Evolutionary conservation across 2,329 filamentous ascomycete species (phyloP).

Genomic region (Penicillium thymicola): DNA sequence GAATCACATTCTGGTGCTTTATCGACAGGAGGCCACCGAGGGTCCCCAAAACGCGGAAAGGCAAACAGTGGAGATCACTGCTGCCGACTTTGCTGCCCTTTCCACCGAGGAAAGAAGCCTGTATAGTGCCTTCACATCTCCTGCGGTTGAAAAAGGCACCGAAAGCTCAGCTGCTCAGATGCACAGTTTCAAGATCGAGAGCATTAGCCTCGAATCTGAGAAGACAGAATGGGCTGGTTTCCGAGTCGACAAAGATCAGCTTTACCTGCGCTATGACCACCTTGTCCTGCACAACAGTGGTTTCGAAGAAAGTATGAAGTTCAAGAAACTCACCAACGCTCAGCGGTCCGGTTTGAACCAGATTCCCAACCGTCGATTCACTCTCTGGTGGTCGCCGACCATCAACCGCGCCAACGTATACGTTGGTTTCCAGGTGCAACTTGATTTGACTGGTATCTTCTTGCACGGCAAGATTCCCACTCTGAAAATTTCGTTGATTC

Average conservation of each 20-base stretch:
- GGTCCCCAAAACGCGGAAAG: constrained; percentile 16
- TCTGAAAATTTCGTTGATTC: constrained; percentile 94
- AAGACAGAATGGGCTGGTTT: constrained; percentile 51
- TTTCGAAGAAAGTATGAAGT: constrained; percentile 73
- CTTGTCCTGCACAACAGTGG: constrained; percentile 50
- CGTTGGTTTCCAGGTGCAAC: constrained; percentile 97
- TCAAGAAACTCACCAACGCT: constrained; percentile 97
- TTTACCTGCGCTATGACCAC: constrained; percentile 51
- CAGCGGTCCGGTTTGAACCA: constrained; percentile 96
- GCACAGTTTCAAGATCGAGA: constrained; percentile 41
- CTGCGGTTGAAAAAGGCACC: neutral
- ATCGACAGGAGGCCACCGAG: constrained; percentile 27
- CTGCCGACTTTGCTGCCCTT: constrained; percentile 45
- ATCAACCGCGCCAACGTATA: constrained; percentile 97
- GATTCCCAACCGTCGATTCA: constrained; percentile 97
- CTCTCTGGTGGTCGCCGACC: constrained; percentile 92
- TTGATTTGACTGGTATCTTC: constrained; percentile 98
- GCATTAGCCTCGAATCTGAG: constrained; percentile 45
- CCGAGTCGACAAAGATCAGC: constrained; percentile 51
- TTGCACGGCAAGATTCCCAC: constrained; percentile 98
- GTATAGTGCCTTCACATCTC: constrained; percentile 33
- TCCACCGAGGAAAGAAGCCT: constrained; percentile 35
- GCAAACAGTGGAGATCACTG: constrained; percentile 47
- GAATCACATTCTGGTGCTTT: constrained; percentile 50
- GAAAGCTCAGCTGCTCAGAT: neutral